Evolutionary conservation across 768 basidiomycete genomes (phyloP).

Genomic region (Ephemerocybe angulata): DNA sequence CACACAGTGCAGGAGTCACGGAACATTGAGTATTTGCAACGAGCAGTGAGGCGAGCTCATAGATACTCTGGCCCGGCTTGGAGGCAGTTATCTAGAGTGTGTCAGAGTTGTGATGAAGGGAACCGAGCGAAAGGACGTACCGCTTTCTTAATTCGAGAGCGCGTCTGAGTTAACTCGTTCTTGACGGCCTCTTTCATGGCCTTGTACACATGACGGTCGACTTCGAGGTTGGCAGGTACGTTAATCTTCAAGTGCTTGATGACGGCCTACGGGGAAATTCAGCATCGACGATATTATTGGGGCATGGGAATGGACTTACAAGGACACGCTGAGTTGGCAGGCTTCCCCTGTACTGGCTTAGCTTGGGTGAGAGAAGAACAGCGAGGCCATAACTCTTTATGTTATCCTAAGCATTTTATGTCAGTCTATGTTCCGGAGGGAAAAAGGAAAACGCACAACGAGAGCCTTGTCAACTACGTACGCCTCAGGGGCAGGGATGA

Average conservation of each 20-base stretch:
- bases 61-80: slow-evolving; percentile 12
- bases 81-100: slow-evolving; percentile 1
- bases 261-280: slow-evolving; percentile 11
- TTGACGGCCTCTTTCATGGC: slow-evolving; percentile 13
- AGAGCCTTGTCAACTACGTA: neutral
- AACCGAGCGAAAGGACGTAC: slow-evolving; percentile 7
- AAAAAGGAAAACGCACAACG: neutral
- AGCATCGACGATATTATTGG: neutral
- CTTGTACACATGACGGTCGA: slow-evolving; percentile 15
- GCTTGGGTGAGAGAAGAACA: slow-evolving; percentile 20
- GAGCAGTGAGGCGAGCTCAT: slow-evolving; percentile 12
- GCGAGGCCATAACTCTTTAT: slow-evolving; percentile 17
- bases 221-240: slow-evolving; percentile 19
- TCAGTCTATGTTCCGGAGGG: neutral
- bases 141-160: slow-evolving; percentile 20
- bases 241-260: slow-evolving; percentile 14
- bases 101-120: slow-evolving; percentile 3
- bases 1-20: slow-evolving; percentile 10
- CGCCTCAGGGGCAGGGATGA: neutral
- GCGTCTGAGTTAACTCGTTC: slow-evolving; percentile 19
- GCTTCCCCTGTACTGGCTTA: slow-evolving; percentile 20
- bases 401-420: slow-evolving; percentile 15
- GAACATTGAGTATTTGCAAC: slow-evolving; percentile 14
- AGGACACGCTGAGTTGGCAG: slow-evolving; percentile 17
- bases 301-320: slow-evolving; percentile 11